These are phyloP conservation scores for Microsporum ferrugineum DNA, from an alignment of 2,329 filamentous ascomycete genomes.

Conservation along the genomic window DNA sequence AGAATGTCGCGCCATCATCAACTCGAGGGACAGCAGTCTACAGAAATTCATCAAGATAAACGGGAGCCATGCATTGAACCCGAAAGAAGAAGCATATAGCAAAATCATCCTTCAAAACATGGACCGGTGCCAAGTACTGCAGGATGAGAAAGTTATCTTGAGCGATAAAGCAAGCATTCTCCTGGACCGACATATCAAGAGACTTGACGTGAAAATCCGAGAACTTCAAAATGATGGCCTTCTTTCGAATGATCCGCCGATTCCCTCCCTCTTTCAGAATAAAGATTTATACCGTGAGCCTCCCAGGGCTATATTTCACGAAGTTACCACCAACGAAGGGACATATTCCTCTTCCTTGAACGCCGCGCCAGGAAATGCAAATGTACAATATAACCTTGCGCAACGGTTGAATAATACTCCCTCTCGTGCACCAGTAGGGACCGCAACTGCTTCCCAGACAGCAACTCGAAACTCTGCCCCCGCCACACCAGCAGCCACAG, in stretches of 20 bases:
- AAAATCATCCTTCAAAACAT: constrained; percentile 48
- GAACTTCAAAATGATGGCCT: constrained; percentile 49
- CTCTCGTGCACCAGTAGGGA: constrained; percentile 25
- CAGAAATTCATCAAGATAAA: constrained; percentile 56
- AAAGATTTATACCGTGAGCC: constrained; percentile 34
- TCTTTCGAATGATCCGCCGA: constrained; percentile 46
- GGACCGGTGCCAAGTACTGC: constrained; percentile 46
- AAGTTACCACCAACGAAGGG: constrained; percentile 35
- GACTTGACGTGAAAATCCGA: constrained; percentile 50
- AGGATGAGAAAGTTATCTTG: constrained; percentile 51
- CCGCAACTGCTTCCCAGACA: constrained; percentile 28
- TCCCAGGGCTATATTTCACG: constrained; percentile 38
- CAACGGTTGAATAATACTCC: constrained; percentile 35
- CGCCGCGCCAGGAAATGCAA: constrained; percentile 45
- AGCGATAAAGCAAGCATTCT: constrained; percentile 49
- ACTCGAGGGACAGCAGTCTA: constrained; percentile 48
- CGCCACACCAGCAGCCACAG: constrained; percentile 26
- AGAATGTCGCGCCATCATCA: constrained; percentile 46
- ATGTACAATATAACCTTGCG: constrained; percentile 42
- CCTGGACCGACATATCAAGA: constrained; percentile 53
- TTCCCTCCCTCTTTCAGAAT: constrained; percentile 46
- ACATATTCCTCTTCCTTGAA: constrained; percentile 39
- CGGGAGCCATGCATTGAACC: constrained; percentile 49
- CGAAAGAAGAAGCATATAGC: constrained; percentile 51
- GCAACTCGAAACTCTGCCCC: constrained; percentile 35